These are phyloP conservation scores for Senna siamea DNA, from an alignment of 306 rosid genomes.

Conservation along the genomic window DNA sequence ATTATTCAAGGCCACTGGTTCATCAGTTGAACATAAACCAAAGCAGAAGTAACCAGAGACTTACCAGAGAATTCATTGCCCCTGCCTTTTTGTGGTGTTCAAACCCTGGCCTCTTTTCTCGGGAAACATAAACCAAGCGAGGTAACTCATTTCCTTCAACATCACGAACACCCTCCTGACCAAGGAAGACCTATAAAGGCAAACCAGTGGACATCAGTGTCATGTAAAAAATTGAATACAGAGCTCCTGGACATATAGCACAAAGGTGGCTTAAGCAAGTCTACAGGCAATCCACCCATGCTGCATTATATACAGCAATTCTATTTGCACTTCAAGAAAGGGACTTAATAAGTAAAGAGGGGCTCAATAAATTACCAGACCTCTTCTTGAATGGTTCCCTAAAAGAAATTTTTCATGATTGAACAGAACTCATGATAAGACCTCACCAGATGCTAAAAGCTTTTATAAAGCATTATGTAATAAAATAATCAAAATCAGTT, in stretches of 20 bases:
- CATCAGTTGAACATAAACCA: slow-evolving; percentile 4
- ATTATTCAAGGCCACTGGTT: background rate
- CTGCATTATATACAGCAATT: background rate
- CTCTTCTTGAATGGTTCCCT: background rate
- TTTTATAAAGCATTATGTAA: too few relatives aligned
- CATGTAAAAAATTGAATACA: slow-evolving; percentile 6
- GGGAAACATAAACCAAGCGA: slow-evolving; percentile 73
- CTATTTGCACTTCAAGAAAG: background rate
- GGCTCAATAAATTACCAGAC: background rate
- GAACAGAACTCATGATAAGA: background rate
- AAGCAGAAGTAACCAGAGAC: background rate
- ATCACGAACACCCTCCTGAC: slow-evolving; percentile 67
- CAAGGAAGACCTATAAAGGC: slow-evolving; percentile 65
- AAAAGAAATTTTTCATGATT: background rate
- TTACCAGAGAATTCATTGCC: slow-evolving; percentile 84
- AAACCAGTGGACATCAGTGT: slow-evolving; percentile 12
- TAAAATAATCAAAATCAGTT: background rate
- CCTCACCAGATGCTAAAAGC: slow-evolving; percentile 7
- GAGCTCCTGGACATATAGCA: background rate
- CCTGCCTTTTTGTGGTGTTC: slow-evolving; percentile 88
- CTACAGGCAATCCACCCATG: background rate
- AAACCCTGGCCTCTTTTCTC: slow-evolving; percentile 83
- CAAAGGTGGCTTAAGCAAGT: background rate
- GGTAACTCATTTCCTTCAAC: slow-evolving; percentile 75
- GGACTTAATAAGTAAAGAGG: background rate